A percentile compares a stretch with the other conserved stretches of the same genome.
These are phyloP conservation scores for Lasiosphaeriaceae sp. DNA, from an alignment of 495 filamentous ascomycete species.

Conservation along the genomic window DNA sequence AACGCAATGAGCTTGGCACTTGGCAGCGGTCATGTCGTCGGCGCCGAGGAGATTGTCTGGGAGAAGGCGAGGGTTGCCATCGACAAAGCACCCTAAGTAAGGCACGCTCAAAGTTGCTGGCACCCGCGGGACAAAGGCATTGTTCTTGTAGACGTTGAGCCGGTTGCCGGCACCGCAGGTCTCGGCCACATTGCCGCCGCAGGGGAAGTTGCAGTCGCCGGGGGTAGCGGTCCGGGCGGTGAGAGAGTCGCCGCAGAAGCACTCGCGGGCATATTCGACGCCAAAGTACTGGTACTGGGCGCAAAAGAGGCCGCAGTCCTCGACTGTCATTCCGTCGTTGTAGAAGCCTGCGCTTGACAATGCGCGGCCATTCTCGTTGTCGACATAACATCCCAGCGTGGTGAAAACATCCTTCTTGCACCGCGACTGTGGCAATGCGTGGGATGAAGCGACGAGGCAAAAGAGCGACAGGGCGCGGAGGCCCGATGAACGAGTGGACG, in stretches of 20 bases:
- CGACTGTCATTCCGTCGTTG: slow-evolving; percentile 1
- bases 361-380: no score
- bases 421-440: no score
- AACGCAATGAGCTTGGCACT: slow-evolving; percentile 22
- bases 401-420: no score
- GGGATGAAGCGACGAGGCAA: no score
- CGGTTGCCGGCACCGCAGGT: slow-evolving; percentile 44
- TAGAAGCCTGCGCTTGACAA: no score
- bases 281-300: slow-evolving; percentile 33
- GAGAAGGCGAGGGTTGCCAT: slow-evolving; percentile 5
- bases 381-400: no score
- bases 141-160: slow-evolving; percentile 42
- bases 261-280: slow-evolving; percentile 57
- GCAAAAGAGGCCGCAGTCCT: slow-evolving; percentile 57
- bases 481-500: no score
- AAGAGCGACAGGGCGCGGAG: no score
- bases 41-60: slow-evolving; percentile 12
- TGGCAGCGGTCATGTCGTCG: slow-evolving; percentile 11
- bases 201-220: slow-evolving; percentile 44
- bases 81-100: slow-evolving; percentile 16
- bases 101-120: neutral
- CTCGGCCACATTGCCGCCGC: slow-evolving; percentile 38
- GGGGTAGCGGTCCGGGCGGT: slow-evolving; percentile 27
- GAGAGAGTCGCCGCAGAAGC: slow-evolving; percentile 32
- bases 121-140: neutral